Evolutionary conservation across 306 rosid genomes (phyloP).

Genomic region (Malus sylvestris): DNA sequence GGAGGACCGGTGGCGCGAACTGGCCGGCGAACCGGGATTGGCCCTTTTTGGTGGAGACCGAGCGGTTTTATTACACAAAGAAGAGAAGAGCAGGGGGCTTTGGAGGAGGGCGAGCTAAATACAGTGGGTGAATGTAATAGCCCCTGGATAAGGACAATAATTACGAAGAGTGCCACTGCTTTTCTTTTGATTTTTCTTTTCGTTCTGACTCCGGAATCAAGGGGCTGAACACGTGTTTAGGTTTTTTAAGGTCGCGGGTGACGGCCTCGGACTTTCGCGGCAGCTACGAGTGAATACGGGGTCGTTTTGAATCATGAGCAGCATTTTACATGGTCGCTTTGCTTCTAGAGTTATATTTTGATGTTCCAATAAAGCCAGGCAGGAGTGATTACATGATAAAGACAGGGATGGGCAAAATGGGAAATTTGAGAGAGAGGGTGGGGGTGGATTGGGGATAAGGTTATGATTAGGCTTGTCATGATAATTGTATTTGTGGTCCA

Average conservation of each 20-base stretch:
- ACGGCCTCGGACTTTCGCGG: neutral
- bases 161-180: slow-evolving; percentile 25
- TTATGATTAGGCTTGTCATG: slow-evolving; percentile 10
- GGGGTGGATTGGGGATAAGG: neutral
- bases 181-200: neutral
- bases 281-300: neutral
- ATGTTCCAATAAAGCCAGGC: neutral
- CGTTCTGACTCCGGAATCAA: slow-evolving; percentile 30
- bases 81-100: neutral
- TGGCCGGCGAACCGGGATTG: slow-evolving; percentile 11
- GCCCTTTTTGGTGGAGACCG: neutral
- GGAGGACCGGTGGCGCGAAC: slow-evolving; percentile 2
- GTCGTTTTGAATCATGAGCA: neutral
- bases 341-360: neutral
- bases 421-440: neutral
- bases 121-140: neutral
- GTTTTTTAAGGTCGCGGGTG: slow-evolving; percentile 16
- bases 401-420: neutral
- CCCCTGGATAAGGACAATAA: neutral
- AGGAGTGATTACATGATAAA: neutral
- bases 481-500: slow-evolving; percentile 6
- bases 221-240: slow-evolving; percentile 41
- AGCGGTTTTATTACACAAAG: neutral
- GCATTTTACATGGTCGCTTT: neutral
- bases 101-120: slow-evolving; percentile 15